phyloP scores from a whole-genome alignment of 352 stramenopile species.

The Pythium phragmiticola region DNA sequence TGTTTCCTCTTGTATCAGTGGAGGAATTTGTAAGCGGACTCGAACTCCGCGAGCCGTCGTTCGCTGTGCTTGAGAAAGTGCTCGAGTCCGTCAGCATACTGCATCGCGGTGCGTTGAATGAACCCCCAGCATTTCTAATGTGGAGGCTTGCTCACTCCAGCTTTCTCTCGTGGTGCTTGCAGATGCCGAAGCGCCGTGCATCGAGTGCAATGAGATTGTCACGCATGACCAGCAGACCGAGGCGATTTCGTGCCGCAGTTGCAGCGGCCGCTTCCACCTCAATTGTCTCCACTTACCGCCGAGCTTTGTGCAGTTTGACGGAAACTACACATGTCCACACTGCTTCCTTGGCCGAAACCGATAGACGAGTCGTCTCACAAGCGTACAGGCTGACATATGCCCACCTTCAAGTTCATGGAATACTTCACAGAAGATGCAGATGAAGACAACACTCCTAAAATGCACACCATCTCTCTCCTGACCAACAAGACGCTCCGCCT shows the following conservation, averaged over 20 bases:
- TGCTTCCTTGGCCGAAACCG: constrained; percentile 55
- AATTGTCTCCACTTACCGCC: constrained; percentile 50
- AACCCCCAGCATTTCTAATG: background rate
- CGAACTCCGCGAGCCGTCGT: constrained; percentile 31
- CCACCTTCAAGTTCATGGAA: background rate
- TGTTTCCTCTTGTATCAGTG: constrained; percentile 55
- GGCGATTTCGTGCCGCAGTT: constrained; percentile 53
- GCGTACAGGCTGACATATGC: too few species aligned
- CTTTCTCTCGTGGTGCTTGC: background rate
- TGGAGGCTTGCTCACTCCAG: background rate
- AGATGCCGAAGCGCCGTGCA: constrained; percentile 23
- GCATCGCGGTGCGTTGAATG: constrained; percentile 14
- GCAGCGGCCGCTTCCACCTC: constrained; percentile 49
- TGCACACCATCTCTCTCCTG: background rate
- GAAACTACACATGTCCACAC: constrained; percentile 56
- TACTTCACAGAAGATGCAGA: background rate
- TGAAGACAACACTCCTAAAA: background rate
- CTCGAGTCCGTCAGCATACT: constrained; percentile 18
- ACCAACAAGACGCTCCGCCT: too few species aligned
- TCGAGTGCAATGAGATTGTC: constrained; percentile 30
- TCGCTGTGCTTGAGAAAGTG: constrained; percentile 38
- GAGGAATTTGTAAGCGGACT: constrained; percentile 35
- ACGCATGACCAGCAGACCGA: constrained; percentile 17
- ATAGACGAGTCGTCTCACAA: background rate
- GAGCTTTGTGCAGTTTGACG: constrained; percentile 58